phyloP scores from a whole-genome alignment of 2,329 filamentous ascomycete genomes.

The Cadophora sp. region DNA sequence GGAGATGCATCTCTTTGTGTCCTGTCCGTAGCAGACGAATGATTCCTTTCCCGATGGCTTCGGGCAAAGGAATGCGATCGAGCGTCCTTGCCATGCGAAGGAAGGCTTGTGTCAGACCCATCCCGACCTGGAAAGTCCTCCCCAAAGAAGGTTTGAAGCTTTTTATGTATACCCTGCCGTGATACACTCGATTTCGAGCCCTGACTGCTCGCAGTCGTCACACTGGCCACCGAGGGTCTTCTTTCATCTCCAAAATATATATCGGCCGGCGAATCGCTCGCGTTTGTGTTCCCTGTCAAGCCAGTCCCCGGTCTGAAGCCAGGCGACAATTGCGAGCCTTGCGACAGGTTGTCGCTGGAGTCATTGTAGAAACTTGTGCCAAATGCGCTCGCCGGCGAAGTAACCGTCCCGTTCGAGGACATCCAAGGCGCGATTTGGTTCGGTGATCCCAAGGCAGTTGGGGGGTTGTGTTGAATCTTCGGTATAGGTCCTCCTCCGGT shows the following conservation, averaged over 20 bases:
- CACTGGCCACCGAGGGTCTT: constrained; percentile 86
- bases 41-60: constrained; percentile 75
- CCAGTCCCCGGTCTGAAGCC: constrained; percentile 64
- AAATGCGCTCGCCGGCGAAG: constrained; percentile 44
- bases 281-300: constrained; percentile 53
- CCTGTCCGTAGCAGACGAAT: constrained; percentile 77
- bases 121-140: constrained; percentile 82
- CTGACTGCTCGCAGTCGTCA: constrained; percentile 84
- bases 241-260: constrained; percentile 74
- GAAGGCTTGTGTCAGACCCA: constrained; percentile 74
- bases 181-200: constrained; percentile 78
- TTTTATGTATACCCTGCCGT: constrained; percentile 75
- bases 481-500: constrained; percentile 62
- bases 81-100: constrained; percentile 62
- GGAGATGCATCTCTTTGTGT: constrained; percentile 72
- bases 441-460: constrained; percentile 58
- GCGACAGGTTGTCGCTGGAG: constrained; percentile 76
- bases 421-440: constrained; percentile 62
- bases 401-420: constrained; percentile 46
- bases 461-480: constrained; percentile 64
- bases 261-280: constrained; percentile 65
- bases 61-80: constrained; percentile 66
- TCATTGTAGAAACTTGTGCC: constrained; percentile 73
- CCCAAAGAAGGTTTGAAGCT: constrained; percentile 90
- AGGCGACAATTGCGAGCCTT: constrained; percentile 71